Evolutionary conservation across 2,329 filamentous ascomycete species (phyloP), one percentile per base, ranked within the genome.

Genomic region (Sarocladium strictum): DNA sequence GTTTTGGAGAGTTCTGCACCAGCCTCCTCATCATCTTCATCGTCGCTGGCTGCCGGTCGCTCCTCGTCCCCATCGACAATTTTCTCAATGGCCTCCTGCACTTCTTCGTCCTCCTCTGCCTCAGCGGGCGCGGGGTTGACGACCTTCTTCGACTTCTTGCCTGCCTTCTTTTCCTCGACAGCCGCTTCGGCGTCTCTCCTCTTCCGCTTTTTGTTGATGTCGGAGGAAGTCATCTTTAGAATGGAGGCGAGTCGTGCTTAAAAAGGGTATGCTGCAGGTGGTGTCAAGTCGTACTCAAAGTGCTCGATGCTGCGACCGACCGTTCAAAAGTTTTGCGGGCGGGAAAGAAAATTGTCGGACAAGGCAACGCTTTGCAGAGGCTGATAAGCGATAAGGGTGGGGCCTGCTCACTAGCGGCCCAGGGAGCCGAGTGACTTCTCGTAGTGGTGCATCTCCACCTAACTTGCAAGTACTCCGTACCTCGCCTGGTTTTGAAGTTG

Each of bases 191-290:
- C 65, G 56, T 66, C 68, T 60, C 65, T 70, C 55, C 69, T 67
- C 59, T 72, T 74, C 57, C 76, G 70, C 67, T 78, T 78, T 60
- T 76, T 77, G 63, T 61, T 70, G 47, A 66, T 61, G 45, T 64
- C 60, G 56, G 64, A 59, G 57, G 65, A 61, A 60, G 67, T 65
- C 70, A 72, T 72, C 12, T 54, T 68, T 57, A 55, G 41, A 27
- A 9, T 54, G 40, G 37, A 53, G 29, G 17, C 32, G 47, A 14
- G n/a, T 47, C 49, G 51, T 17, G 17, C 15, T 38, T 24, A 32
- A 19, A 21, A n/a, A 29, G 24, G 7, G 38, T 38, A 14, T 43
- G 17, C 6, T 43, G n/a, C 12, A 38, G 19, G 38, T 23, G 19
- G 24, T 24, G 43, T 11, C 38, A 21, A 27, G 6, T 27, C 10